Percentiles rank a stretch among this genome's conserved stretches.
Conservation (phyloP, 495 filamentous ascomycete species). For the Mycothermus thermophilus region DNA sequence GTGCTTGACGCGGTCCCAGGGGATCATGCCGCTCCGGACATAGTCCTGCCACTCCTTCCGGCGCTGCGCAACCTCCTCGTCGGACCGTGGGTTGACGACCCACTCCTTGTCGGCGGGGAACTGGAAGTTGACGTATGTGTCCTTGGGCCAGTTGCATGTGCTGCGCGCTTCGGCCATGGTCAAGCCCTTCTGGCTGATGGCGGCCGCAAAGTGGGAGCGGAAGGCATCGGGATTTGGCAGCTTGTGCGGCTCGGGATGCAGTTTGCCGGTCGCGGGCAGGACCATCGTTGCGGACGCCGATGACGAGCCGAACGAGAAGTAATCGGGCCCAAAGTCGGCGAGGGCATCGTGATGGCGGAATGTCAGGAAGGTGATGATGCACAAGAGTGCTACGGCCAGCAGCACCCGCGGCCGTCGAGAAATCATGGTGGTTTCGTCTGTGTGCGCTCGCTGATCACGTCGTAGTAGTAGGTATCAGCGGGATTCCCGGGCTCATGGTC, state of each 20-base stretch:
- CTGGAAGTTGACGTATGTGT: slow-evolving; percentile 13
- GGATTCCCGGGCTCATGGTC: too few species aligned
- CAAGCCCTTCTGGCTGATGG: slow-evolving; percentile 7
- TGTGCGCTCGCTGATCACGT: too few species aligned
- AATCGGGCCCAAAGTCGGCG: neutral
- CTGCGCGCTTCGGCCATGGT: slow-evolving; percentile 11
- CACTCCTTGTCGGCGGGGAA: slow-evolving; percentile 9
- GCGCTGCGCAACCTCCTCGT: slow-evolving; percentile 8
- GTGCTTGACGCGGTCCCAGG: slow-evolving; percentile 8
- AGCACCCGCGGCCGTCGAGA: neutral
- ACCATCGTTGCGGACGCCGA: neutral
- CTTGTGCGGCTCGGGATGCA: slow-evolving; percentile 8
- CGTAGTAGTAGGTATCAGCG: too few species aligned
- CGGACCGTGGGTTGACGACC: slow-evolving; percentile 7
- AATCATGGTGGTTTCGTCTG: neutral
- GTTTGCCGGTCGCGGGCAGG: neutral
- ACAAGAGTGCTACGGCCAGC: neutral
- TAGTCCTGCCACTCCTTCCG: slow-evolving; percentile 13
- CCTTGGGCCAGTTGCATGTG: slow-evolving; percentile 11
- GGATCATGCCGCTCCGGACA: slow-evolving; percentile 7
- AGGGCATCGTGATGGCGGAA: neutral
- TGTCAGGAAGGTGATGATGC: neutral
- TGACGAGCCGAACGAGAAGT: neutral
- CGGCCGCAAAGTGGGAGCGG: slow-evolving; percentile 12
- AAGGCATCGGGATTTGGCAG: slow-evolving; percentile 15